phyloP scores from a whole-genome alignment of 257 asterid species.

The Mitragyna speciosa region DNA sequence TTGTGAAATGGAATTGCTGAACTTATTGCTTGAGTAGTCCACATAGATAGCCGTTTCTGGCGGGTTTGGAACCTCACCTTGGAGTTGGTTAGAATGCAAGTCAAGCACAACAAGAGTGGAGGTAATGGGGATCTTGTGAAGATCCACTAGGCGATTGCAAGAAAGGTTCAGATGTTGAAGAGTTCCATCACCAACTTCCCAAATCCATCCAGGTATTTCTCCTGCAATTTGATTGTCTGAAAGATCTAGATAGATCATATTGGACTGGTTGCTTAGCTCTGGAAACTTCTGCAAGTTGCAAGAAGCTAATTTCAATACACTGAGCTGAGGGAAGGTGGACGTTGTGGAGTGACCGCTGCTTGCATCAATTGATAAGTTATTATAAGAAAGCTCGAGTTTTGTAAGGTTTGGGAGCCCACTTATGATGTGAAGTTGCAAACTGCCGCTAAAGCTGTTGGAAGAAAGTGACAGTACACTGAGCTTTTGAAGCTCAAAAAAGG shows the following conservation, averaged over 20 bases:
- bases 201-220: constrained; percentile 41
- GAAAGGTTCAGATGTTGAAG: constrained; percentile 27
- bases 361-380: constrained; percentile 28
- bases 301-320: constrained; percentile 20
- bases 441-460: constrained; percentile 28
- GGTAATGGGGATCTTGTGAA: constrained; percentile 23
- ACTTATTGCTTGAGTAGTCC: constrained; percentile 54
- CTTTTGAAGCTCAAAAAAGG: constrained; percentile 20
- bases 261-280: constrained; percentile 14
- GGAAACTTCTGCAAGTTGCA: constrained; percentile 36
- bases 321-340: constrained; percentile 14
- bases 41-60: constrained; percentile 24
- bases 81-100: constrained; percentile 35
- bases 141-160: constrained; percentile 21
- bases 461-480: constrained; percentile 25
- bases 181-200: constrained; percentile 22
- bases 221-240: constrained; percentile 36
- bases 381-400: constrained; percentile 29
- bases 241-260: constrained; percentile 31
- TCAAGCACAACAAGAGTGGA: constrained; percentile 16
- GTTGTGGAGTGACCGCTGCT: neutral
- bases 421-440: constrained; percentile 18
- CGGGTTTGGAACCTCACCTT: constrained; percentile 29
- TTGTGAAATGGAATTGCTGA: constrained; percentile 35
- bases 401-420: constrained; percentile 4